Base-by-base conservation (phyloP, 441 rosid species). In the Sinapis alba region DNA sequence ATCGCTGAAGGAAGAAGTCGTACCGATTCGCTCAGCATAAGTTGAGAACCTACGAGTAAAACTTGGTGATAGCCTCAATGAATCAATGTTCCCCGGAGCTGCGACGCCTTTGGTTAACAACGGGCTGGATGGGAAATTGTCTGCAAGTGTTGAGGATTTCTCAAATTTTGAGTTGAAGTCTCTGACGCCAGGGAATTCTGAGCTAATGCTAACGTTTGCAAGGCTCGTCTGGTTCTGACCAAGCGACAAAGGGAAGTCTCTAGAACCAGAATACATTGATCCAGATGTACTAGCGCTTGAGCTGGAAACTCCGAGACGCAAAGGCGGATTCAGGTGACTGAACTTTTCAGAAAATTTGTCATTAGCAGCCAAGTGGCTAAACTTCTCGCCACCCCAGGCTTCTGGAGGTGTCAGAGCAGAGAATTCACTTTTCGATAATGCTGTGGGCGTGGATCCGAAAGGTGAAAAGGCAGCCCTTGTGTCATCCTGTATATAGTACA, bases 341-440 rank as follows among this genome's bases (percentile, higher is more conserved):
- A 77, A 71, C 78, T 83, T 91, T 51, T 89, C 89, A 66, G 92
- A 80, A 73, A 88, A 65, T 77, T 81, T 87, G 78, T 91, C 94
- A 68, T 92, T 92, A 68, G 92, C 94, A 54, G 72, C 45, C 32
- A 86, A 80, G 64, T 78, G 84, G 62, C 79, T 53, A 59, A 74
- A 74, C 80, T 83, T 90, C 41, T 89, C 94, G 63, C 96, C 97
- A 67, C 97, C 98, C 97, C 98, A 93, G 59, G 97, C 96, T 83
- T 93, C 94, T 56, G 98, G 96, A 73, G 98, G 98, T 69, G 94
- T 90, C 76, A 86, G 79, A 47, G 92, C 85, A 43, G 93, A 62
- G 36, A 85, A 88, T 75, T 85, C 97, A 32, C 68, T 83, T 79
- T 83, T 87, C 65, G 89, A 85, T 73, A 96, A 73, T 75, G 85